A percentile compares a stretch with the other conserved stretches of the same genome.
phyloP scores from a whole-genome alignment of 306 rosid species.

The Trifolium pratense region DNA sequence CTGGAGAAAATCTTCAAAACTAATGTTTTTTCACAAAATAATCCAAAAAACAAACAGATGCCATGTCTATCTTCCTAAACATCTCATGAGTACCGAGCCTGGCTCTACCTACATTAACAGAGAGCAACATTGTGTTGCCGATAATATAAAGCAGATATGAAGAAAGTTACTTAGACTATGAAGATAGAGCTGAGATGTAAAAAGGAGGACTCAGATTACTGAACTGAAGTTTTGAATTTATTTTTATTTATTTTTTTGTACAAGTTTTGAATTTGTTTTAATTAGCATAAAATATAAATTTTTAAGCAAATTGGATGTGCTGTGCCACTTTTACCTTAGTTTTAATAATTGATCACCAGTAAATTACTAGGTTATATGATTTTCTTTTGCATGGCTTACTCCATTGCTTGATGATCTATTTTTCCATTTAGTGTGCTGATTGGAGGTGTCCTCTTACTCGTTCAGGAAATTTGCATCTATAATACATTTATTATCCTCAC shows the following conservation, averaged over 20 bases:
- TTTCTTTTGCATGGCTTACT: neutral
- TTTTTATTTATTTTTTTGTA: too few species aligned
- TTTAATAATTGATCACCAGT: neutral
- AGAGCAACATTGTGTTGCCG: neutral
- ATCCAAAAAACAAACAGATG: neutral
- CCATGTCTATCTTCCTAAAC: conserved; percentile 12
- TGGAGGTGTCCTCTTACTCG: conserved; percentile 10
- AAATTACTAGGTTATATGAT: neutral
- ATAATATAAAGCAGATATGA: neutral
- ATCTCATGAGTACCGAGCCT: conserved; percentile 7
- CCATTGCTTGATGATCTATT: neutral
- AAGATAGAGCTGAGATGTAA: neutral
- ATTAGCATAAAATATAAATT: neutral
- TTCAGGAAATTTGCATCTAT: neutral
- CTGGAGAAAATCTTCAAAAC: neutral
- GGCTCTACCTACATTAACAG: neutral
- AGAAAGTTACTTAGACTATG: neutral
- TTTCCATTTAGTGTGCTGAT: neutral
- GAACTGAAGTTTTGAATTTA: neutral
- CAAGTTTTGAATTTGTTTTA: neutral
- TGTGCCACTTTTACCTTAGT: conserved; percentile 8
- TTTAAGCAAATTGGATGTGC: too few species aligned
- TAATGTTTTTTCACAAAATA: neutral
- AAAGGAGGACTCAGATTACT: neutral
- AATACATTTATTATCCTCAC: neutral